Conservation (phyloP, 2,329 filamentous ascomycete species). For the Parasarocladium wereldwijsianum region DNA sequence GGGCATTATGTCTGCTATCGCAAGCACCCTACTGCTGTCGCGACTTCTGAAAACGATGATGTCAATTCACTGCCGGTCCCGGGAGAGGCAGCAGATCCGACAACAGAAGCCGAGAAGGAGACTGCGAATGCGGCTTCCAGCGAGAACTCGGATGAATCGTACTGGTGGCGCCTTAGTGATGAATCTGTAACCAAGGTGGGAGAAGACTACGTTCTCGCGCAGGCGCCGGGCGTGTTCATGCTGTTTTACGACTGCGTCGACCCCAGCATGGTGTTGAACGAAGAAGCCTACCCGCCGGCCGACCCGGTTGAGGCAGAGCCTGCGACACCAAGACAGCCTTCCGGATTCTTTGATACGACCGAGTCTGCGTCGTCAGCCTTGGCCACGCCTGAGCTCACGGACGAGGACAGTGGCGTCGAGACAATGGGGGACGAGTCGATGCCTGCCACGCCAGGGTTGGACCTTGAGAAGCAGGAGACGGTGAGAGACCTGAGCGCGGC, state of each 20-base stretch:
- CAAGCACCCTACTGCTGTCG: conserved; percentile 35
- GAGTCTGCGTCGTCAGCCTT: no score
- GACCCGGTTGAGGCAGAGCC: no score
- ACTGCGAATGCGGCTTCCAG: conserved; percentile 5
- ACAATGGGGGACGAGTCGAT: no score
- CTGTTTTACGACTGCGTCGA: conserved; percentile 80
- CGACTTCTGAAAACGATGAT: neutral
- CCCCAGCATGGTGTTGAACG: conserved; percentile 27
- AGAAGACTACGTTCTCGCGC: conserved; percentile 57
- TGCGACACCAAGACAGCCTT: conserved; percentile 3
- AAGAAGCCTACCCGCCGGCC: conserved; percentile 9
- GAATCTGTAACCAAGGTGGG: conserved; percentile 64
- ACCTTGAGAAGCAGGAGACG: no score
- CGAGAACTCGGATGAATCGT: conserved; percentile 20
- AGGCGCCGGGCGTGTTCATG: conserved; percentile 79
- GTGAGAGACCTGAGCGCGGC: no score
- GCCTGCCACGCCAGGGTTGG: no score
- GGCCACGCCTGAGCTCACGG: no score
- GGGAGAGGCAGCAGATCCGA: conserved; percentile 3
- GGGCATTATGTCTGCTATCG: conserved; percentile 92
- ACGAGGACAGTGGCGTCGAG: no score
- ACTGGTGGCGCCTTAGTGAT: conserved; percentile 89
- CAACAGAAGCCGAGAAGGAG: neutral
- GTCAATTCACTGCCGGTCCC: no score
- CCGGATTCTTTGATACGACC: no score